Base-by-base conservation (phyloP, 2,329 filamentous ascomycete species). In the Aurifilum marmelostoma region DNA sequence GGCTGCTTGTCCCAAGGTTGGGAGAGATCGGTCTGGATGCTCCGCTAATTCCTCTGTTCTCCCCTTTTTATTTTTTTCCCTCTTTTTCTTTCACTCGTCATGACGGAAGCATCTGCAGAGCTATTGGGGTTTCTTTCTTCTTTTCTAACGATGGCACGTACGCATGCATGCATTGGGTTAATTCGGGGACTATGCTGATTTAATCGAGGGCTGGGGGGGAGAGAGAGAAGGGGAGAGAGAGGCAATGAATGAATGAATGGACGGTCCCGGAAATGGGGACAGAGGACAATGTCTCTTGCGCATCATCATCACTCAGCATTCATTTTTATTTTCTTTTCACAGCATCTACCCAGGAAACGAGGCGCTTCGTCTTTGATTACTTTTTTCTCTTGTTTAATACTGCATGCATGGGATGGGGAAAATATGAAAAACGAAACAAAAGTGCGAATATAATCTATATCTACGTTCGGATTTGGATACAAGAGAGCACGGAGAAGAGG, bases 61-160 rank as follows among this genome's bases (percentile, higher is more conserved):
- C 37, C 37, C 8, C 16, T 1, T 32, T 27, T 37, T 18, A 3
- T 62, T 27, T 63, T 16, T 63, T 41, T 63, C 24, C 37, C 29
- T 50, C 29, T 50, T 29, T 11, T 21, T 43, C 34, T 58, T 18
- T 27, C 27, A 41, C 29, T 6, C 47, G 2, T 21, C 41, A 9
- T 39, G 27, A 59, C 32, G 32, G 37, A 59, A 59, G 56, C 56
- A 59, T 59, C 56, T 59, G 37, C 29, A 59, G 56, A 47, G 43
- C 43, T 47, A 11, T 3, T 47, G 43, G 21, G 18, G 7, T 24
- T 50, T 63, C 39, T 43, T 41, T 27, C n/a, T 5, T 24, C 7
- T 62, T 2, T 11, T 37, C 16, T 18, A 32, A 63, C 18, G 43
- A 29, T 29, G 50, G 24, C n/a, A 29, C 27, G 27, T 63, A 52